Evolutionary conservation across 2,329 filamentous ascomycete genomes (phyloP).

Genomic region (Talaromyces sp.): DNA sequence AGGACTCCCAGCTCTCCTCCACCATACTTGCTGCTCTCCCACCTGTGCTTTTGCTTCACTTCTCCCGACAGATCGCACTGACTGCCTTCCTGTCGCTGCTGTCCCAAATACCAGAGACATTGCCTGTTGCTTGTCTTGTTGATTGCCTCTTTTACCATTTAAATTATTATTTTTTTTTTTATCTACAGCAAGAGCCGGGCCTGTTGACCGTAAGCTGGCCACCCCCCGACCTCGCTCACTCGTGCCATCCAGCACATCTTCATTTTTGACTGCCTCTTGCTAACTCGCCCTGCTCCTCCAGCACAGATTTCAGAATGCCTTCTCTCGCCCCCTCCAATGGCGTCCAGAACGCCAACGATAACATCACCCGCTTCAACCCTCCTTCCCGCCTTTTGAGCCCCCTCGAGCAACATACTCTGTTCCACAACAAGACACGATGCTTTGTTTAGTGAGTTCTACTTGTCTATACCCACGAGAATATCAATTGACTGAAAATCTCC

Average conservation of each 20-base stretch:
- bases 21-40: neutral
- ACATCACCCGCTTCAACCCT: slow-evolving; percentile 92
- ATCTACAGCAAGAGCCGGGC: neutral
- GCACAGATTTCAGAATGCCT: slow-evolving; percentile 46
- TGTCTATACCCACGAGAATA: neutral
- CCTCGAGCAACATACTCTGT: slow-evolving; percentile 73
- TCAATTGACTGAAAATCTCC: slow-evolving; percentile 21
- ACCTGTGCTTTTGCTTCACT: neutral
- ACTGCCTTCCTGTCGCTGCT: neutral
- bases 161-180: too few relatives aligned
- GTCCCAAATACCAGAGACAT: neutral
- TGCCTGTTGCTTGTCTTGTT: neutral
- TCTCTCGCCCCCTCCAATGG: slow-evolving; percentile 47
- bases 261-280: neutral
- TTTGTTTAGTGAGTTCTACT: slow-evolving; percentile 74
- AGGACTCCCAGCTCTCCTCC: neutral
- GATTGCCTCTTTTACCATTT: neutral
- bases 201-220: neutral
- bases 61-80: neutral
- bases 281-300: neutral
- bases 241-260: neutral
- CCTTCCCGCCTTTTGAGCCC: slow-evolving; percentile 90
- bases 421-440: slow-evolving; percentile 99
- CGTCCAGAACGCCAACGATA: slow-evolving; percentile 81
- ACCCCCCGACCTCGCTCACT: neutral